These are phyloP conservation scores for Penicillium sp. DNA, from an alignment of 2,329 filamentous ascomycete genomes.

Conservation along the genomic window DNA sequence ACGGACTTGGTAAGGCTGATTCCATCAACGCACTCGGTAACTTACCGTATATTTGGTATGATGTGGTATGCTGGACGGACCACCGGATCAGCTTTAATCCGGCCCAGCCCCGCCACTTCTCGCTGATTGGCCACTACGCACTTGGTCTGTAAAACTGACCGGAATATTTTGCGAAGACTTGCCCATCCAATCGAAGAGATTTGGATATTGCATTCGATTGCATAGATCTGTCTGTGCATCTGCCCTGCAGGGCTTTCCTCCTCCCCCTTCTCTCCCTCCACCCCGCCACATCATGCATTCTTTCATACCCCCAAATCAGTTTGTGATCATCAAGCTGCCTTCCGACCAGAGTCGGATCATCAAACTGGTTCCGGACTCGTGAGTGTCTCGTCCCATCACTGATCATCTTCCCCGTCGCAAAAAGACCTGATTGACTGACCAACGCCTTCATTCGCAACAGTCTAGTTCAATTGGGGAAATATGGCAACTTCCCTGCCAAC, in stretches of 20 bases:
- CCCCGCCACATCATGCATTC: slow-evolving; percentile 39
- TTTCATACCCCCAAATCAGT: slow-evolving; percentile 41
- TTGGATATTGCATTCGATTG: neutral
- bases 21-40: no score
- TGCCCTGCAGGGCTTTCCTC: neutral
- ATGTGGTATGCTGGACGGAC: no score
- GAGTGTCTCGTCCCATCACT: slow-evolving; percentile 51
- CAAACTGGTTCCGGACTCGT: slow-evolving; percentile 67
- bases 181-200: neutral
- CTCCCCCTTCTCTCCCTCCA: no score
- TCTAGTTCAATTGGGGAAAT: slow-evolving; percentile 87
- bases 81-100: slow-evolving; percentile 1
- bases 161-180: slow-evolving; percentile 16
- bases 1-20: neutral
- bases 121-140: slow-evolving; percentile 17
- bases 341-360: slow-evolving; percentile 63
- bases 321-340: slow-evolving; percentile 47
- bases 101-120: neutral
- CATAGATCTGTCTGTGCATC: neutral
- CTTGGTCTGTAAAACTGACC: slow-evolving; percentile 13
- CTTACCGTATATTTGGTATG: neutral
- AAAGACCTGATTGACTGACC: neutral
- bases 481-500: slow-evolving; percentile 87
- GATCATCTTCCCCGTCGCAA: neutral
- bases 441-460: slow-evolving; percentile 51